Percentiles rank a stretch among this genome's conserved stretches.
Conservation (phyloP, 163 green algal species). For the Chloromonas sp. region DNA sequence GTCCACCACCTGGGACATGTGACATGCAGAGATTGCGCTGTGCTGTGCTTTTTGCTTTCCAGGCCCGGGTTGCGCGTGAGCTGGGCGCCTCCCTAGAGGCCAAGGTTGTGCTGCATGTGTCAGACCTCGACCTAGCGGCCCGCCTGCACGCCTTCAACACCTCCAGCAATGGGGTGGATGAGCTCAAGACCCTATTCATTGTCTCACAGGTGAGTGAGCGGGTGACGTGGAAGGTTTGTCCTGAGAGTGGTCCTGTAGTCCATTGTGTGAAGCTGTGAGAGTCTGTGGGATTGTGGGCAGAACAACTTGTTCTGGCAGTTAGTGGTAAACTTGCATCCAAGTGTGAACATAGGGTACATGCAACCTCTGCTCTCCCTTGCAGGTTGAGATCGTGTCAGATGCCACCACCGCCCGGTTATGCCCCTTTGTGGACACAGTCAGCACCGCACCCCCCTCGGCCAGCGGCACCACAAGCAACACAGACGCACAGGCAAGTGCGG, state of each 20-base stretch:
- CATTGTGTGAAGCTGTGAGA: slow-evolving; percentile 15
- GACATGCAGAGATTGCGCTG: neutral
- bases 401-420: slow-evolving; percentile 36
- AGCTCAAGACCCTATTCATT: slow-evolving; percentile 86
- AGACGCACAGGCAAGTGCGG: neutral
- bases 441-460: neutral
- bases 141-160: slow-evolving; percentile 51
- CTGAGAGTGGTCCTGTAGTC: neutral
- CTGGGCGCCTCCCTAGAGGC: slow-evolving; percentile 78
- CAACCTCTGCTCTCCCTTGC: neutral
- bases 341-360: neutral
- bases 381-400: slow-evolving; percentile 25
- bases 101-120: slow-evolving; percentile 64
- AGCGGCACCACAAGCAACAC: neutral
- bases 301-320: neutral
- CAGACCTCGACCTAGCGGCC: slow-evolving; percentile 29
- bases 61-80: slow-evolving; percentile 46
- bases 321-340: neutral
- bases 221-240: neutral
- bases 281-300: neutral
- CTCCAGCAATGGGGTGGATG: slow-evolving; percentile 70
- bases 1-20: neutral
- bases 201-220: slow-evolving; percentile 56
- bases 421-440: slow-evolving; percentile 21
- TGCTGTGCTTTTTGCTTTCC: neutral